phyloP scores from a whole-genome alignment of 306 rosid species.

The Lupinus albus region DNA sequence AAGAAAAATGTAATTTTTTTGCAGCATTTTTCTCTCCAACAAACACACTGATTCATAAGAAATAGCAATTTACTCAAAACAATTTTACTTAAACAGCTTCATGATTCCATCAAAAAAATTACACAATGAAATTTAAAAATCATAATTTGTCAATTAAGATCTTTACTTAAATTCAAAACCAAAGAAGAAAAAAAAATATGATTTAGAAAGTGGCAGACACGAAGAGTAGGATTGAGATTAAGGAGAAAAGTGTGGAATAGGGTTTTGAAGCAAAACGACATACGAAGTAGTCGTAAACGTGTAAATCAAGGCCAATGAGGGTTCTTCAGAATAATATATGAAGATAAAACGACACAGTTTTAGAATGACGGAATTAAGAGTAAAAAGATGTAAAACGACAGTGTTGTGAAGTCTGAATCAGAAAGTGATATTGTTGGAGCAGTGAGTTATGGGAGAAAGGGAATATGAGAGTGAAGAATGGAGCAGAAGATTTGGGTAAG shows the following conservation, averaged over 20 bases:
- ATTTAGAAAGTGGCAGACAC: constrained; percentile 35
- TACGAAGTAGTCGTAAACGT: constrained; percentile 37
- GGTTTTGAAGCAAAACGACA: constrained; percentile 52
- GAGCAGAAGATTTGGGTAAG: too few relatives aligned
- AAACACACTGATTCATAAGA: constrained; percentile 31
- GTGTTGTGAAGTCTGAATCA: background rate
- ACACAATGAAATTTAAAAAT: constrained; percentile 1
- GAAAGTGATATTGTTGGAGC: background rate
- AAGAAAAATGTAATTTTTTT: constrained; percentile 13
- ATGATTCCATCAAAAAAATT: constrained; percentile 21
- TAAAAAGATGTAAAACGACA: constrained; percentile 39
- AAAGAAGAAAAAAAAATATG: constrained; percentile 13
- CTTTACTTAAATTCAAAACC: constrained; percentile 32
- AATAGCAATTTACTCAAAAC: constrained; percentile 23
- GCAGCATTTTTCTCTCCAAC: constrained; percentile 20
- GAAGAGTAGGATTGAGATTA: background rate
- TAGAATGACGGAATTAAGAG: too few relatives aligned
- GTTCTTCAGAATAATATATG: constrained; percentile 42
- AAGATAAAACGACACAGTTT: constrained; percentile 39
- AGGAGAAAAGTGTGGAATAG: constrained; percentile 31
- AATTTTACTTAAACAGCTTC: background rate
- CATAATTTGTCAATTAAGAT: constrained; percentile 41
- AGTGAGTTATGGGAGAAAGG: constrained; percentile 1
- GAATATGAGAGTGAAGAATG: too few relatives aligned
- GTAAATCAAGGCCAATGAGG: constrained; percentile 46